A percentile compares a stretch with the other conserved stretches of the same genome.
Evolutionary conservation across 2,329 filamentous ascomycete species (phyloP).

Genomic region (Aplosporella prunicola): DNA sequence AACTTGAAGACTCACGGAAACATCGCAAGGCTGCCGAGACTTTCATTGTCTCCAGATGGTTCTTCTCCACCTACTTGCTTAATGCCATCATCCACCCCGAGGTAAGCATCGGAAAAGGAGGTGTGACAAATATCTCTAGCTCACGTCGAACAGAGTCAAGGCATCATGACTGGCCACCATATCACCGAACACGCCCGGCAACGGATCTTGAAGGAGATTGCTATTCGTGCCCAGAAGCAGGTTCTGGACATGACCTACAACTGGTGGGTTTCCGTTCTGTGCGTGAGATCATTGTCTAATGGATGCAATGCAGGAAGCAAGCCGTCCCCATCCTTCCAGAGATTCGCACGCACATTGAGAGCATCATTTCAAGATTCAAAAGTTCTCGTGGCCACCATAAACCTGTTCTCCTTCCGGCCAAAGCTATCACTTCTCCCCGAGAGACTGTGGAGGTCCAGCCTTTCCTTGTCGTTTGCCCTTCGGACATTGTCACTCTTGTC

Average conservation of each 20-base stretch:
- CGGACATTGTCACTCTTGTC: conserved; percentile 70
- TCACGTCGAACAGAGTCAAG: conserved; percentile 41
- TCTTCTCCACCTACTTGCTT: conserved; percentile 80
- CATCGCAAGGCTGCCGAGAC: conserved; percentile 62
- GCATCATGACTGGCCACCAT: conserved; percentile 75
- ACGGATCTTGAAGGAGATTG: conserved; percentile 63
- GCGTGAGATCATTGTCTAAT: conserved; percentile 19
- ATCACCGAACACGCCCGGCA: conserved; percentile 85
- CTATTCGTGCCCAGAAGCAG: conserved; percentile 66
- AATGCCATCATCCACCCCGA: conserved; percentile 84
- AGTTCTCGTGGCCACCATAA: conserved; percentile 28
- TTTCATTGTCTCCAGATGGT: conserved; percentile 83
- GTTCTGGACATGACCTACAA: conserved; percentile 65
- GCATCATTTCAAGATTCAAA: conserved; percentile 53
- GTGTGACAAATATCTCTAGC: too few species aligned
- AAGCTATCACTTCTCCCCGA: conserved; percentile 61
- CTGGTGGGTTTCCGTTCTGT: conserved; percentile 50
- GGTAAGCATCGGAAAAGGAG: conserved; percentile 46
- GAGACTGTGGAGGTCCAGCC: conserved; percentile 72
- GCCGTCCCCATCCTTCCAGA: conserved; percentile 53
- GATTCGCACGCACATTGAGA: conserved; percentile 61
- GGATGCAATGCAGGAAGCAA: conserved; percentile 39
- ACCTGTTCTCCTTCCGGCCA: conserved; percentile 58
- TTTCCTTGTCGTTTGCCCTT: conserved; percentile 69
- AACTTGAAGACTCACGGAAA: conserved; percentile 59